Evolutionary conservation across 495 filamentous ascomycete species (phyloP).

Genomic region (Penicillium tannophilum): DNA sequence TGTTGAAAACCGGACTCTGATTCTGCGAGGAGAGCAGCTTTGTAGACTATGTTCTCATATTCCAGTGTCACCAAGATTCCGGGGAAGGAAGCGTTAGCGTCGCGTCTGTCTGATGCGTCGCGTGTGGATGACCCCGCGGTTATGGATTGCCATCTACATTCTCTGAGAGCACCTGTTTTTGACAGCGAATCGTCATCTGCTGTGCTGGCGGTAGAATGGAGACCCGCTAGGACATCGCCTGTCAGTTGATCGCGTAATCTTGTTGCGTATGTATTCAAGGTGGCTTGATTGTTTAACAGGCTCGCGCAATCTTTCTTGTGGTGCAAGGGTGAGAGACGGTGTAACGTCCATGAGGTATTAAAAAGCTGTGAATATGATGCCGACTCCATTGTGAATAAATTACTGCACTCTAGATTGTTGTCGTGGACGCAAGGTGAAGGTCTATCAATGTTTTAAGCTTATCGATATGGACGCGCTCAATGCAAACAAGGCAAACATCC

Average conservation of each 20-base stretch:
- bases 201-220: conserved; percentile 36
- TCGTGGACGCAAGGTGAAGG: neutral
- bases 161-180: conserved; percentile 47
- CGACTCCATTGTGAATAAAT: conserved; percentile 26
- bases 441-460: conserved; percentile 4
- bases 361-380: conserved; percentile 42
- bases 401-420: neutral
- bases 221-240: conserved; percentile 50
- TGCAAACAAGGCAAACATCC: conserved; percentile 25
- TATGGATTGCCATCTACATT: conserved; percentile 51
- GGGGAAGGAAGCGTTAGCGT: conserved; percentile 10
- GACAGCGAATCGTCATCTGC: conserved; percentile 43
- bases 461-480: conserved; percentile 24
- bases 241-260: conserved; percentile 55
- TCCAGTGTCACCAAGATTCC: conserved; percentile 50
- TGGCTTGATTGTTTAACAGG: conserved; percentile 37
- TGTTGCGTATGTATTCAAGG: conserved; percentile 50
- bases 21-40: conserved; percentile 44
- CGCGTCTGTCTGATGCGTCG: conserved; percentile 7
- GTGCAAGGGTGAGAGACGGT: conserved; percentile 58
- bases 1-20: conserved; percentile 3
- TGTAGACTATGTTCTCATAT: conserved; percentile 55
- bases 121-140: conserved; percentile 13
- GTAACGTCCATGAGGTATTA: conserved; percentile 57
- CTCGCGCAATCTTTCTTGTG: conserved; percentile 43